Evolutionary conservation across 2,329 filamentous ascomycete genomes (phyloP).

Genomic region (Trichoderma lentiforme): DNA sequence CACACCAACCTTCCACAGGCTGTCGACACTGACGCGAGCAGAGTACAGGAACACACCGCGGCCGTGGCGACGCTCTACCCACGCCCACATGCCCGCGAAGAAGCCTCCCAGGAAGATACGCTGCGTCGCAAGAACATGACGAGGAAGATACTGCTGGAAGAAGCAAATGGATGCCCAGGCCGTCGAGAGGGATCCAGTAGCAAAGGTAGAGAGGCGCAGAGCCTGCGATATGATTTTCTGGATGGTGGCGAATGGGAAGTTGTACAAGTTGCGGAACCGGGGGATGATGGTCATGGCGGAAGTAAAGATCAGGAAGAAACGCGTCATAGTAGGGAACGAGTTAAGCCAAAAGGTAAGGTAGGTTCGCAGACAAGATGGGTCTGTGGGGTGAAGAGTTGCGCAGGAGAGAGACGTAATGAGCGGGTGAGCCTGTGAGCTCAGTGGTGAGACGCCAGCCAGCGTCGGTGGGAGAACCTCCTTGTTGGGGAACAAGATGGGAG

Average conservation of each 20-base stretch:
- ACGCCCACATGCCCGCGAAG: slow-evolving; percentile 80
- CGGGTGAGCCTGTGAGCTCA: slow-evolving; percentile 82
- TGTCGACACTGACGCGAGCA: slow-evolving; percentile 74
- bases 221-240: slow-evolving; percentile 65
- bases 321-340: slow-evolving; percentile 74
- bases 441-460: slow-evolving; percentile 67
- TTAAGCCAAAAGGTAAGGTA: slow-evolving; percentile 84
- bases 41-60: slow-evolving; percentile 74
- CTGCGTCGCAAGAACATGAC: slow-evolving; percentile 71
- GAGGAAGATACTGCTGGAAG: slow-evolving; percentile 76
- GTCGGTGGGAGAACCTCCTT: slow-evolving; percentile 63
- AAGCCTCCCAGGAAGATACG: slow-evolving; percentile 89
- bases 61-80: slow-evolving; percentile 64
- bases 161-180: slow-evolving; percentile 88
- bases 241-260: slow-evolving; percentile 64
- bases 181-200: slow-evolving; percentile 76
- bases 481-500: slow-evolving; percentile 80
- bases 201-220: slow-evolving; percentile 70
- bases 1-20: slow-evolving; percentile 86
- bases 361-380: slow-evolving; percentile 83
- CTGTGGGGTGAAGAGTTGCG: slow-evolving; percentile 80
- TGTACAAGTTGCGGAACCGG: slow-evolving; percentile 63
- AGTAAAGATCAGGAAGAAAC: slow-evolving; percentile 74
- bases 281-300: slow-evolving; percentile 65
- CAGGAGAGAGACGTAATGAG: slow-evolving; percentile 83